These are phyloP conservation scores for Mercurialis annua DNA, from an alignment of 345 rosid genomes.

Conservation along the genomic window DNA sequence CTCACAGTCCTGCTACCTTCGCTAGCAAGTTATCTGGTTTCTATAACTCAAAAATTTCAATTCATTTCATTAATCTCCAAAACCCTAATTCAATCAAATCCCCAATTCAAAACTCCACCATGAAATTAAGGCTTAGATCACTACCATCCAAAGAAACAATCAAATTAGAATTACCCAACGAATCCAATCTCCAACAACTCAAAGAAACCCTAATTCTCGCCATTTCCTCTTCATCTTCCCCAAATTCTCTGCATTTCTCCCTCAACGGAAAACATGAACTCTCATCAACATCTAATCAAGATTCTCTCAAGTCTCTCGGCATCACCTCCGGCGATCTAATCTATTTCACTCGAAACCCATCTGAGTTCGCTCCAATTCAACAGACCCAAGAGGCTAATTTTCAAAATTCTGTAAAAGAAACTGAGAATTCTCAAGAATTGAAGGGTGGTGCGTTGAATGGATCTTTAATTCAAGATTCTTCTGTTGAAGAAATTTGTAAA, in stretches of 20 bases:
- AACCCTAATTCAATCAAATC: no score
- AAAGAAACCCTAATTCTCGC: constrained; percentile 28
- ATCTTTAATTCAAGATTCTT: constrained; percentile 6
- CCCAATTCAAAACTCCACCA: no score
- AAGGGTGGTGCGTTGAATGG: not conserved
- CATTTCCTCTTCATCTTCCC: constrained; percentile 20
- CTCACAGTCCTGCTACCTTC: no score
- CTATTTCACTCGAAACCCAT: constrained; percentile 44
- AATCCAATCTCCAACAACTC: constrained; percentile 39
- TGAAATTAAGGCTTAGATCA: constrained; percentile 66
- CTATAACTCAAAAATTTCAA: no score
- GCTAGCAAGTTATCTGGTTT: no score
- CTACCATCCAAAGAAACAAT: constrained; percentile 48
- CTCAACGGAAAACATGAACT: constrained; percentile 71
- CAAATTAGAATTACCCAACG: constrained; percentile 44
- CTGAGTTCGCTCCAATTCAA: constrained; percentile 9
- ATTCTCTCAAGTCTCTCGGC: constrained; percentile 54
- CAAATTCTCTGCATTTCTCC: constrained; percentile 44
- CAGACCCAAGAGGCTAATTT: not conserved
- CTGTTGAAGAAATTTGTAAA: not conserved
- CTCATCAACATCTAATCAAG: constrained; percentile 36
- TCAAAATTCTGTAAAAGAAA: constrained; percentile 11
- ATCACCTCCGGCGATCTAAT: constrained; percentile 66
- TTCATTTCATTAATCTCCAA: no score
- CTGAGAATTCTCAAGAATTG: constrained; percentile 8